Percentiles rank a stretch among this genome's conserved stretches.
Evolutionary conservation across 2,329 filamentous ascomycete species (phyloP).

Genomic region (Nemania sp.): DNA sequence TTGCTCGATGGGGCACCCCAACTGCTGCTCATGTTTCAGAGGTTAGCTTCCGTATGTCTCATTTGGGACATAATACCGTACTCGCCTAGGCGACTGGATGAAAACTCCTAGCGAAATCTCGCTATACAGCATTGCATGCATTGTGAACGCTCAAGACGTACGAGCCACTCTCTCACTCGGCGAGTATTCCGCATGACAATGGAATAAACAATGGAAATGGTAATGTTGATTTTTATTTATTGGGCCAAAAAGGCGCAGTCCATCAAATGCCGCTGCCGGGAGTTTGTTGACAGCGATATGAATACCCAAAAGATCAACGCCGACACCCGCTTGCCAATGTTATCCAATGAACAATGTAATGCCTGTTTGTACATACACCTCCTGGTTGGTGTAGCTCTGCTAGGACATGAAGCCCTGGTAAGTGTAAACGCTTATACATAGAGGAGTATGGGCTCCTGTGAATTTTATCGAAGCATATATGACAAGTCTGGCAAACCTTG

Average conservation of each 20-base stretch:
- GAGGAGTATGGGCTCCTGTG: neutral
- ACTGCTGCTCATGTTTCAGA: neutral
- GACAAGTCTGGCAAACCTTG: slow-evolving; percentile 49
- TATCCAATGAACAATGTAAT: slow-evolving; percentile 28
- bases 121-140: too few species aligned
- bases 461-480: slow-evolving; percentile 49
- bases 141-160: too few species aligned
- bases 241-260: neutral
- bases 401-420: neutral
- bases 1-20: slow-evolving; percentile 25
- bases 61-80: too few species aligned
- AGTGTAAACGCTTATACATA: slow-evolving; percentile 12
- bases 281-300: neutral
- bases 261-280: neutral
- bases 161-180: too few species aligned
- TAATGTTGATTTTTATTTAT: neutral
- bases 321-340: slow-evolving; percentile 26
- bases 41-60: neutral
- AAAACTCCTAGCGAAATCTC: too few species aligned
- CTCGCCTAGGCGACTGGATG: too few species aligned
- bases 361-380: slow-evolving; percentile 5
- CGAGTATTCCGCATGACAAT: too few species aligned
- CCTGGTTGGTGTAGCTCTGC: neutral
- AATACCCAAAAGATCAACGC: slow-evolving; percentile 27
- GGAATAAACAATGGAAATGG: too few species aligned